Conservation (phyloP, 2,329 filamentous ascomycete genomes). For the Ophiostoma australiae region DNA sequence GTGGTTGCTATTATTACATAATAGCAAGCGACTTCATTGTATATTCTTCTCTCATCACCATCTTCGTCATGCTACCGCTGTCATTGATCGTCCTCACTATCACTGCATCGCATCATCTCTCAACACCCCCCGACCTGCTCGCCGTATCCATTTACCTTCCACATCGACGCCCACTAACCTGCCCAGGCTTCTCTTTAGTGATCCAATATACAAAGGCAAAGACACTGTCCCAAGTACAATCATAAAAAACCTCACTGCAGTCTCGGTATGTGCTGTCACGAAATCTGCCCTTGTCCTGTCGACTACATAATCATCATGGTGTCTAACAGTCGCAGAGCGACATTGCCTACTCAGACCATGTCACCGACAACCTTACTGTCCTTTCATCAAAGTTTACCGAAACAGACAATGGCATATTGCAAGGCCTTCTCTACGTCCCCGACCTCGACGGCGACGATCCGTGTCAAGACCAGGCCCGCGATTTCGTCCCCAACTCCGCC, state of each 20-base stretch:
- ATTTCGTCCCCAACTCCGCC: slow-evolving; percentile 69
- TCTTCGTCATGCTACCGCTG: not conserved
- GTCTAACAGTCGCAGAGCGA: slow-evolving; percentile 33
- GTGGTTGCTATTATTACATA: not conserved
- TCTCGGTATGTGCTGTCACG: slow-evolving; percentile 43
- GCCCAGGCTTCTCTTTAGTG: slow-evolving; percentile 54
- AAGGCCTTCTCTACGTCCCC: slow-evolving; percentile 82
- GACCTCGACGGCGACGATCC: slow-evolving; percentile 53
- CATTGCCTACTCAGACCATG: slow-evolving; percentile 50
- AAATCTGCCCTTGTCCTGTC: not conserved
- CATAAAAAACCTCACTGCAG: slow-evolving; percentile 52
- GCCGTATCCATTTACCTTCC: not conserved
- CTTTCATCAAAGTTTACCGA: slow-evolving; percentile 64
- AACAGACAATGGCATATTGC: slow-evolving; percentile 56
- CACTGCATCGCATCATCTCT: not conserved
- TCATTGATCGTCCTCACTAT: not conserved
- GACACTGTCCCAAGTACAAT: slow-evolving; percentile 49
- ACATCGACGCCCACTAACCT: slow-evolving; percentile 1
- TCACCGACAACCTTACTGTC: slow-evolving; percentile 63
- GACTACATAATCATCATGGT: not conserved
- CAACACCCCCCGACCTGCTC: not conserved
- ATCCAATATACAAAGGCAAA: slow-evolving; percentile 50
- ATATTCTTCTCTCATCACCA: not conserved
- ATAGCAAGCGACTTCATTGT: not conserved
- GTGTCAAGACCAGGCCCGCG: slow-evolving; percentile 59